Conservation (phyloP, 441 rosid genomes). For the Dalechampia spathulata region DNA sequence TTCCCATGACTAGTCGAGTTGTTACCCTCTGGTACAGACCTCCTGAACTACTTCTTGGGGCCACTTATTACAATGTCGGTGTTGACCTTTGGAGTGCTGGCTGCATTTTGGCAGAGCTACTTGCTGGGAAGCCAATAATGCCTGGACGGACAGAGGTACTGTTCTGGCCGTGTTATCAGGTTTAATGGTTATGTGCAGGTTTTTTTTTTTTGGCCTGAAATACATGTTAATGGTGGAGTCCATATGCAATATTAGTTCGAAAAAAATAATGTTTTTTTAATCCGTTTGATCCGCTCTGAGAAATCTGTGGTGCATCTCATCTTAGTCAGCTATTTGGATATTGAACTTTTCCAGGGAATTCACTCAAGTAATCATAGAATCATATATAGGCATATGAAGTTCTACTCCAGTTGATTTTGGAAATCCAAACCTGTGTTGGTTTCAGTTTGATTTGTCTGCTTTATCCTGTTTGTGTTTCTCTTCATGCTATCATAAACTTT, state of each 20-base stretch:
- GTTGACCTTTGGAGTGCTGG: slow-evolving; percentile 99
- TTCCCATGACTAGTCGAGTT: slow-evolving; percentile 80
- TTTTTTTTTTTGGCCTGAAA: slow-evolving; percentile 8
- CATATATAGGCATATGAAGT: background rate
- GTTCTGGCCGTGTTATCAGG: background rate
- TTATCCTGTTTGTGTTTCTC: background rate
- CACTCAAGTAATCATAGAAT: background rate
- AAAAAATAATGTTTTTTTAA: too few species aligned
- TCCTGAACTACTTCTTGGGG: slow-evolving; percentile 92
- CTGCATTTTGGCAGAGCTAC: slow-evolving; percentile 88
- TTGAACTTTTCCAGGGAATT: background rate
- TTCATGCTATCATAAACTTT: background rate
- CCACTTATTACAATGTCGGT: slow-evolving; percentile 57
- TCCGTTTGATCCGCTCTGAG: background rate
- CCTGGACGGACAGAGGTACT: slow-evolving; percentile 88
- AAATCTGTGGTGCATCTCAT: slow-evolving; percentile 7
- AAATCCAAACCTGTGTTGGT: too few species aligned
- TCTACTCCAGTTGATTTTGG: background rate
- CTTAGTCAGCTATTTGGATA: slow-evolving; percentile 1
- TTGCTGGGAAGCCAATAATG: slow-evolving; percentile 85
- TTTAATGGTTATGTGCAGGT: background rate
- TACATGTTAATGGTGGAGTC: too few species aligned
- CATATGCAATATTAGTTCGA: too few species aligned
- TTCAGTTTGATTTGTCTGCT: background rate
- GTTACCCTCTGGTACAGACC: slow-evolving; percentile 96